Base-by-base conservation (phyloP, 768 basidiomycete species). In the Lentinus brumalis region DNA sequence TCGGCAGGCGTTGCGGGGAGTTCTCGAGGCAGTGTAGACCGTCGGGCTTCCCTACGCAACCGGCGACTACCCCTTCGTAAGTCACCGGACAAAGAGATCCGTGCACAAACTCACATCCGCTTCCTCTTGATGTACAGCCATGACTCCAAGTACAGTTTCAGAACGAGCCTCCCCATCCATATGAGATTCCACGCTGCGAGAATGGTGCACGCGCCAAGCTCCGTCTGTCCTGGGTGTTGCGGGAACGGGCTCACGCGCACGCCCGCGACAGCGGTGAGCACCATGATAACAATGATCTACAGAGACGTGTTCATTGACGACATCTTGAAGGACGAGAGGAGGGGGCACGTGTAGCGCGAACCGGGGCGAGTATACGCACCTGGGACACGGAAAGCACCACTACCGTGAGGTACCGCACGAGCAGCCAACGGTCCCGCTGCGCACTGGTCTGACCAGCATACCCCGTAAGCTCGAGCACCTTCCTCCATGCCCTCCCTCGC, bases 181-280 rank as follows among this genome's bases (percentile, higher is more conserved):
- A 62, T 50, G 47, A 62, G 32, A 35, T 55, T 54, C 26, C 53
- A 41, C 46, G 49, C 49, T 21, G 56, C 61, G 31, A 62, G 44
- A 21, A 50, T 46, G 0, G 61, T 35, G 35, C 61, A 62, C 10
- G 56, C 56, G 5, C n/a, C 30, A 5, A 62, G 53, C 49, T 62
- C 45, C 4, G 47, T 50, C 39, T 57, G 52, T 3, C 52, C 57
- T 5, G 60, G 45, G 31, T 56, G 21, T 29, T 26, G 11, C 16
- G 60, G 54, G 14, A 46, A 42, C 1, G 54, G 55, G 49, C 60
- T 61, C 44, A 51, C 45, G 50, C 35, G 44, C 8, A 30, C 38
- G 21, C 50, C 60, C 6, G 55, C 50, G 16, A 46, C 7, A 5
- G 21, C 60, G 7, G 55, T 56, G 6, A 56, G 21, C 3, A 46